These are phyloP conservation scores for Penicillium freii DNA, from an alignment of 2,329 filamentous ascomycete genomes.

Conservation along the genomic window DNA sequence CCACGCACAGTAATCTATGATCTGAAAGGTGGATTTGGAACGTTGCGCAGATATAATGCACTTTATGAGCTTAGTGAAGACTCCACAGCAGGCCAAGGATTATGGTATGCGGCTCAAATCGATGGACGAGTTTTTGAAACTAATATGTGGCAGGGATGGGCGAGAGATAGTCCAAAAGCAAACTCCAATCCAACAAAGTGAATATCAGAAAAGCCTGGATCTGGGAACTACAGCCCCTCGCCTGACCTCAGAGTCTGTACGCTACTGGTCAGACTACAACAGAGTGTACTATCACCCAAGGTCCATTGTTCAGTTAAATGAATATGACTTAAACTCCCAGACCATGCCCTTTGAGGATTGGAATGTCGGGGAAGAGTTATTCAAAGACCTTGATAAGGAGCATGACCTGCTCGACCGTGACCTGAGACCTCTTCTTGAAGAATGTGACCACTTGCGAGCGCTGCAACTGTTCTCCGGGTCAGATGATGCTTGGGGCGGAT, in stretches of 20 bases:
- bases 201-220: constrained; percentile 79
- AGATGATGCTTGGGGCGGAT: constrained; percentile 81
- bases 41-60: constrained; percentile 80
- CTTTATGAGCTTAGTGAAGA: constrained; percentile 66
- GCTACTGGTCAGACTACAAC: constrained; percentile 96
- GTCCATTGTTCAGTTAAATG: constrained; percentile 81
- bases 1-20: constrained; percentile 93
- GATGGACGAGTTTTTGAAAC: not conserved
- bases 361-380: constrained; percentile 71
- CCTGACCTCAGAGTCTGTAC: constrained; percentile 69
- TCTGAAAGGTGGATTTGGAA: constrained; percentile 88
- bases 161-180: constrained; percentile 67
- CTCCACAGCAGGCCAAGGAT: constrained; percentile 36
- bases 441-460: constrained; percentile 88
- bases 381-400: constrained; percentile 69
- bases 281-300: constrained; percentile 88
- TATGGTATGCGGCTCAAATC: constrained; percentile 42
- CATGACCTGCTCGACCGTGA: constrained; percentile 90
- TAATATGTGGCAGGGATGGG: constrained; percentile 55
- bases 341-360: constrained; percentile 81
- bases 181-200: constrained; percentile 63
- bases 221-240: constrained; percentile 62
- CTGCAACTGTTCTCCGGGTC: constrained; percentile 71
- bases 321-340: constrained; percentile 78
- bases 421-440: constrained; percentile 81